phyloP scores from a whole-genome alignment of 768 basidiomycete genomes.

The Gautieria morchelliformis region DNA sequence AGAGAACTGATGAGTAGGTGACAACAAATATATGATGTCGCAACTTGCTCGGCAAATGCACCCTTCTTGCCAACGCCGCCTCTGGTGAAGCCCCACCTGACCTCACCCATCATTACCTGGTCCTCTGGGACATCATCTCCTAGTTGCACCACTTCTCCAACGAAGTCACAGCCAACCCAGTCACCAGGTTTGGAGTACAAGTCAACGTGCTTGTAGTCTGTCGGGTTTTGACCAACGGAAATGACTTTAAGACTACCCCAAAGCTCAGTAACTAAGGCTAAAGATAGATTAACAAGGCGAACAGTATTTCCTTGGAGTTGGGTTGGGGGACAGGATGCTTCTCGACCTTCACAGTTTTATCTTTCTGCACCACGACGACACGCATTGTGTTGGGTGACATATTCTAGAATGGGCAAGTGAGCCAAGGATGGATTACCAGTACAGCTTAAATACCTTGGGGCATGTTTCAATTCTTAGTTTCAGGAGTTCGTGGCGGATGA shows the following conservation, averaged over 20 bases:
- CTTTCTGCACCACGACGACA: not conserved
- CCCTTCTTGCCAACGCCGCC: not conserved
- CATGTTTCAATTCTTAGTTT: too few species aligned
- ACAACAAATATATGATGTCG: not conserved
- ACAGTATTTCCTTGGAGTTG: not conserved
- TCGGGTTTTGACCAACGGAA: not conserved
- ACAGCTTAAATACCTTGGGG: too few species aligned
- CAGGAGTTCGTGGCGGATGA: too few species aligned
- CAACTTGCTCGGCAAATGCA: not conserved
- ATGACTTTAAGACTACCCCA: not conserved
- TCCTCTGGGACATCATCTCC: not conserved
- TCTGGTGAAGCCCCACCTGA: not conserved
- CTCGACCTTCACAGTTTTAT: not conserved
- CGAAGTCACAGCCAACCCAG: constrained; percentile 1
- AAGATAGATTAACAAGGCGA: not conserved
- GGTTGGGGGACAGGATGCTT: not conserved
- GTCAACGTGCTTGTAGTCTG: not conserved
- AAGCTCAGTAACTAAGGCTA: not conserved
- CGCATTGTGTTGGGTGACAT: not conserved
- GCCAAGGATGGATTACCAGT: too few species aligned
- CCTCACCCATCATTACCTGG: not conserved
- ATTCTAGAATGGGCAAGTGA: not conserved
- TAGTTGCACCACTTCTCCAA: not conserved
- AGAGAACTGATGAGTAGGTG: not conserved
- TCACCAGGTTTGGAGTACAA: not conserved